Base-by-base conservation (phyloP, 495 filamentous ascomycete genomes). In the Podospora fimiseda region DNA sequence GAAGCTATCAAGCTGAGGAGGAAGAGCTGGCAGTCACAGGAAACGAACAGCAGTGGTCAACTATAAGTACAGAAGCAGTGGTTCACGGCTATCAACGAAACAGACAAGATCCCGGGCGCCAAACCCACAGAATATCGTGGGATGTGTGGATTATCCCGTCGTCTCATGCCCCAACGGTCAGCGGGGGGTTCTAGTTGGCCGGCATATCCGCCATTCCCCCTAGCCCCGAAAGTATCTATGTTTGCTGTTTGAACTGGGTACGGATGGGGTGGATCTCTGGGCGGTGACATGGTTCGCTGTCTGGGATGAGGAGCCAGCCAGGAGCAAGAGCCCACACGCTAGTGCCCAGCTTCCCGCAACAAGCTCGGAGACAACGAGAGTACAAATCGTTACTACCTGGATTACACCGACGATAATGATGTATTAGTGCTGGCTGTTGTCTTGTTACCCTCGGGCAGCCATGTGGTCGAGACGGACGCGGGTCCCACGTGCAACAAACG, bases 401-500 rank as follows among this genome's bases (percentile, higher is more conserved):
- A 30, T 19, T 14, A 9, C 7, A 11, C 23, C 11, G 5, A 11
- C 11, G 11, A 33, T 33, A 11, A 33, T 11, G 5, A 33, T 33
- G 27, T 5, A 33, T 5, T 5, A 11, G 11, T 33, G 27, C 5
- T 11, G 27, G 6, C 11, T 6, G 27, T 6, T 33, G 11, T 33
- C 11, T 33, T 11, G 27, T 33, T 33, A 11, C 27, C 27, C 27
- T 6, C 27, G 27, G 27, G 11, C 20, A n/a, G 27, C 55, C 55
- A 56, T 48, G 42, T 48, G 48, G 48, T n/a, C 37, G 16, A 15
- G 23, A 23, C 23, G 51, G 20, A 48, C 15, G n/a, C 22, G 16
- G 56, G 60, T 62, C 56, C 57, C 63, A 68, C 63, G 63, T 66
- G 63, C 50, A 57, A 58, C 56, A 50, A 52, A 37, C 39, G 13